Evolutionary conservation across 345 rosid species (phyloP), one percentile per base, ranked within the genome.

Genomic region (Linum lewisii): DNA sequence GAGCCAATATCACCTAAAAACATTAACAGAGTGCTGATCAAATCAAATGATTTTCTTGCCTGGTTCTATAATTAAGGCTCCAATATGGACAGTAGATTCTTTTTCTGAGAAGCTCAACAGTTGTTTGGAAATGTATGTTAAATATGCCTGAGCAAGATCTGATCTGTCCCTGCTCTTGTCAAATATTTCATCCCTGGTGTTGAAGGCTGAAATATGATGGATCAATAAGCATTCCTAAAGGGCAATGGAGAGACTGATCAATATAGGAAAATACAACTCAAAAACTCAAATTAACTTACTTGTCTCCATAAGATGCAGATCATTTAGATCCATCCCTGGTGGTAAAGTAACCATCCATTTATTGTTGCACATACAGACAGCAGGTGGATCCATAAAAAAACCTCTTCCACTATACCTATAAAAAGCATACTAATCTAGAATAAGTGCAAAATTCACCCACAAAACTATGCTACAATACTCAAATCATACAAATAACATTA

Each of bases 321-420:
- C 66, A 67, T 73, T 51, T 61, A 75, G 63, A 57, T 60, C 67
- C 61, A 87, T 69, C 70, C 57, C 61, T 26, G 75, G 81, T 67
- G 99, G 97, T 61, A 82, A 66, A 6, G 84, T 81, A 65, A 89
- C 77, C 50, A 65, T 71, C 99, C 99, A 93, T 20, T 55, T 18
- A 42, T 81, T 70, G 57, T 80, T 74, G 71, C 65, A 59, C 80
- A 87, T 72, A 70, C 70, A 85, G 60, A 85, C 85, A 19, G 94
- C 87, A 38, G 97, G 97, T 74, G 97, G 91, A 36, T 89, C 97
- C 56, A 93, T 75, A 73, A 89, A 93, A 65, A 84, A 75, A 54
- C 97, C 97, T 82, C 96, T 82, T 69, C 99, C 97, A 54, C 83
- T 78, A 66, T 89, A 93, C 97, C 99, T 93, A 72, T 54, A 19